Percentiles rank a stretch among this genome's conserved stretches.
Evolutionary conservation across 2,329 filamentous ascomycete genomes (phyloP).

Genomic region (Lachnum nothofagi): DNA sequence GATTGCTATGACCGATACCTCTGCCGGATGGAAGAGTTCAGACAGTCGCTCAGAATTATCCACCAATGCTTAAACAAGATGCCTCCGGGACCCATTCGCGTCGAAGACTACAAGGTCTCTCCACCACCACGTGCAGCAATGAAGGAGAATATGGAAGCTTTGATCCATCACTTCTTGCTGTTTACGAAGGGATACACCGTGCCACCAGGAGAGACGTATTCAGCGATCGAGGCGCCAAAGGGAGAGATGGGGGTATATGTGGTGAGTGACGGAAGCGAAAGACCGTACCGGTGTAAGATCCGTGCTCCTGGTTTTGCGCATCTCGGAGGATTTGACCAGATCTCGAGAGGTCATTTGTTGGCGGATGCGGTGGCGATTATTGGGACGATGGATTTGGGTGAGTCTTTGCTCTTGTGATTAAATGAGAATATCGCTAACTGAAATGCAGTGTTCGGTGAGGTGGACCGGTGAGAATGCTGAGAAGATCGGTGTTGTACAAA

Average conservation of each 20-base stretch:
- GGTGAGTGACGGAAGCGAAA: conserved; percentile 91
- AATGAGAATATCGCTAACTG: conserved; percentile 19
- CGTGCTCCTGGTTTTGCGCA: conserved; percentile 95
- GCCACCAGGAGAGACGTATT: conserved; percentile 96
- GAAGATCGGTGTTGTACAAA: conserved; percentile 19
- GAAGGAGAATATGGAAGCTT: conserved; percentile 99
- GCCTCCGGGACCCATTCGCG: conserved; percentile 86
- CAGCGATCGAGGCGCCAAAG: conserved; percentile 98
- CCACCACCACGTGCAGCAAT: conserved; percentile 94
- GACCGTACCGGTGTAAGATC: conserved; percentile 96
- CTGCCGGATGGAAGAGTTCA: conserved; percentile 99
- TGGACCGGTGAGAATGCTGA: conserved; percentile 42
- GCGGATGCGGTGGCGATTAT: conserved; percentile 97
- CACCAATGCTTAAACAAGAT: conserved; percentile 99
- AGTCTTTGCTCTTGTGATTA: conserved; percentile 31
- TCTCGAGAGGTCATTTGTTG: conserved; percentile 84
- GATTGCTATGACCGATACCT: conserved; percentile 99
- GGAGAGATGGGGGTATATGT: conserved; percentile 98
- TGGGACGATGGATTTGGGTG: conserved; percentile 80
- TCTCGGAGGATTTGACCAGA: conserved; percentile 87
- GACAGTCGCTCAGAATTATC: conserved; percentile 95
- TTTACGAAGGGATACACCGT: conserved; percentile 99
- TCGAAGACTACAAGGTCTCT: conserved; percentile 98
- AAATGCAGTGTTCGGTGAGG: conserved; percentile 38
- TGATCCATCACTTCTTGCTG: conserved; percentile 98